Base-by-base conservation (phyloP, 805 yeast genomes). In the Kluyveromyces nonfermentans region DNA sequence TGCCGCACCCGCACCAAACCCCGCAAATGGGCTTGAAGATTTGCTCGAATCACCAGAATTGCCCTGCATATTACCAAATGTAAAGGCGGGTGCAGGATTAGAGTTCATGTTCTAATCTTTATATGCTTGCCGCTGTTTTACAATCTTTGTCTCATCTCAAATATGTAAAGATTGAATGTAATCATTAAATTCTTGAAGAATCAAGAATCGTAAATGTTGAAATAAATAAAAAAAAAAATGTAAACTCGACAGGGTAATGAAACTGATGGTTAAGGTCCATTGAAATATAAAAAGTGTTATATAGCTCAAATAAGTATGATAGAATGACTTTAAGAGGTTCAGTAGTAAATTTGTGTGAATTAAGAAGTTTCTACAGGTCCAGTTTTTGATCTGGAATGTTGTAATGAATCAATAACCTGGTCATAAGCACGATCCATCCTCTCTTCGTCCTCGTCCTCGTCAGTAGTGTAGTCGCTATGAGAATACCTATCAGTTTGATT, bases 391-490 rank as follows among this genome's bases (percentile, higher is more conserved):
- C 69, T 61, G 2, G 60, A 61, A 31, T 59, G 54, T 42, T 64
- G 66, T 31, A 69, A 46, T 38, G 62, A 64, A 42, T 69, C 72
- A 28, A 69, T 47, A n/a, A 69, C 66, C 43, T 63, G 57, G 49
- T 69, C 73, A 46, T 67, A 69, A 2, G 70, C 70, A 14, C 63
- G 60, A 43, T 59, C 63, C 31, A 63, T 58, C 1, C 59, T 60
- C 19, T 59, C 58, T 14, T 54, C 55, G 21, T 55, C 65, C 32
- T 55, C 46, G 30, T 41, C 49, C 7, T 36, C 49, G 14, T 46
- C 48, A 3, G 32, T 32, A 10, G 33, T 38, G 12, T 35, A 31
- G 17, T 40, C 46, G 31, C 35, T 21, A 8, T 25, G 22, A 19
- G 41, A 42, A 33, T 19, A 33, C 5, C 17, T 19, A 17, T 32